Evolutionary conservation across 2,329 filamentous ascomycete genomes (phyloP).

Genomic region (Epichloe glyceriae): DNA sequence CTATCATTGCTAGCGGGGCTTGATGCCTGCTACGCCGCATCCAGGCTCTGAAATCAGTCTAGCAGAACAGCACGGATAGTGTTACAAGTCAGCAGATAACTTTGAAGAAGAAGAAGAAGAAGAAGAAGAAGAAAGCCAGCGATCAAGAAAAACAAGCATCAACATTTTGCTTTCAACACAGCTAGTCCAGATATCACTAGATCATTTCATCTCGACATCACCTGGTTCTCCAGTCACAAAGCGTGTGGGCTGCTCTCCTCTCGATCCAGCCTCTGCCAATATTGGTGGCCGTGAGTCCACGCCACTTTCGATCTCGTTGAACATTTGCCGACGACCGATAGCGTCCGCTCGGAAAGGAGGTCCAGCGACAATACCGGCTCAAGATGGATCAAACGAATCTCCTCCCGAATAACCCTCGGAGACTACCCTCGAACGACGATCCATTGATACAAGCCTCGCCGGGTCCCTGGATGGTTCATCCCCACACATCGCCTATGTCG

Average conservation of each 20-base stretch:
- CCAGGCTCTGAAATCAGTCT: not conserved
- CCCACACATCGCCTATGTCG: slow-evolving; percentile 11
- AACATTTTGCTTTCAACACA: not conserved
- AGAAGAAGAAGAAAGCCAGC: not conserved
- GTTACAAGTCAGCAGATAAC: not conserved
- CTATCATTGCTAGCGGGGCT: not conserved
- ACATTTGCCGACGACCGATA: not conserved
- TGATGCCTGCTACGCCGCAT: not conserved
- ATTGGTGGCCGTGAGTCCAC: not conserved
- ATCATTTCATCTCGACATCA: not conserved
- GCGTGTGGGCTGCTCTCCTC: not conserved
- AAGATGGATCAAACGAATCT: slow-evolving; percentile 18
- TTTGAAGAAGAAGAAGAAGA: not conserved
- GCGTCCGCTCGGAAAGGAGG: not conserved
- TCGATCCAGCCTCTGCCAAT: not conserved
- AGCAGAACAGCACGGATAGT: not conserved
- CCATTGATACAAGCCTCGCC: slow-evolving; percentile 14
- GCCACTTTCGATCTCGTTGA: not conserved
- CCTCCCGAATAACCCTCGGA: slow-evolving; percentile 12
- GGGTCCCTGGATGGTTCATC: slow-evolving; percentile 13
- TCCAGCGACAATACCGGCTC: not conserved
- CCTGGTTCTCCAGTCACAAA: not conserved
- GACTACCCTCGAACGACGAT: slow-evolving; percentile 14
- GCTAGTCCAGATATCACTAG: slow-evolving; percentile 2
- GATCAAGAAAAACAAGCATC: not conserved